Evolutionary conservation across 2,329 filamentous ascomycete genomes (phyloP), one percentile per base, ranked within the genome.

Genomic region (Neofusicoccum umdonicola): DNA sequence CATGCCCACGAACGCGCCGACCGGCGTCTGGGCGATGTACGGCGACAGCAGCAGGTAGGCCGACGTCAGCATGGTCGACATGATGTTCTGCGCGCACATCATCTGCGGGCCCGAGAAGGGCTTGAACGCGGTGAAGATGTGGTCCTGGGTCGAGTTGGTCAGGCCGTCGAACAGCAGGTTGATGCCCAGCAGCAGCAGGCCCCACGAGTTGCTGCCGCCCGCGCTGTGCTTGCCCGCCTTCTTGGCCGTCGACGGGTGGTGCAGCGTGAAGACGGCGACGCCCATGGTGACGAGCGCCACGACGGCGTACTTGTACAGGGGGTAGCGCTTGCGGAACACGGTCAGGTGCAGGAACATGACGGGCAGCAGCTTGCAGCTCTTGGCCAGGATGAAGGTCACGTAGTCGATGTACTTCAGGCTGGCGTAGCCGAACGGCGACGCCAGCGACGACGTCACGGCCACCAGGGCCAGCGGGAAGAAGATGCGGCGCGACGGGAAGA

Each of bases 51-150:
- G 68, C 50, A 99, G 86, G 73, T 96, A 98, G 0, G 80, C 74
- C 19, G 86, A 83, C 3, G 93, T 98, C 64, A 98, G 82, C 52
- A 88, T 74, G 3, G 93, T 94, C 71, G 87, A 90, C 78, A 98
- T 90, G 64, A 97, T 82, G 76, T 98, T 99, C 79, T 97, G 92
- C 44, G 94, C 93, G 76, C 93, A 96, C 95, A 99, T 99, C 95
- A 99, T 99, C 84, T 99, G 95, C 66, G 94, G 93, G 9, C 95
- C 95, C 2, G 88, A 87, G 76, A 95, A 97, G 13, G 89, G 88
- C 68, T 87, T 87, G 79, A 93, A 96, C 1, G 78, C 74, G 31
- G 81, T 78, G 77, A 98, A 97, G 77, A 99, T 92, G 78, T 97
- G 89, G 78, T 99, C 95, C 82, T 99, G 95, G 2, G 94, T 97